Conservation (phyloP, 192 early-diverging fungal genomes). For the Rhizophagus sp. region DNA sequence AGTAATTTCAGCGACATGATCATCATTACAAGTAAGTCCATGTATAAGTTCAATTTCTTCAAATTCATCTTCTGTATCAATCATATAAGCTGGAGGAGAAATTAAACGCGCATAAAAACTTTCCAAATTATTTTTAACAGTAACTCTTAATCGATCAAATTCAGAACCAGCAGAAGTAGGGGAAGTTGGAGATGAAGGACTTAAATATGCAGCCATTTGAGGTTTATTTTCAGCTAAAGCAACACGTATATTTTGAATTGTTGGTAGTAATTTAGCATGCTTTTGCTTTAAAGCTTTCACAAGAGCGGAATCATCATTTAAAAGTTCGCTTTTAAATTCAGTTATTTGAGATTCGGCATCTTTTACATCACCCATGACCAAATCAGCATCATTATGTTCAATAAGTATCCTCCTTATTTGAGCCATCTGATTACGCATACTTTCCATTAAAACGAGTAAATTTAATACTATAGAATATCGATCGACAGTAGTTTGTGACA, state of each 20-base stretch:
- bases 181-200: slow-evolving; percentile 26
- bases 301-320: slow-evolving; percentile 16
- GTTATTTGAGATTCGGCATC: slow-evolving; percentile 17
- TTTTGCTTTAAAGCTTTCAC: slow-evolving; percentile 23
- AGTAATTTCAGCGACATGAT: slow-evolving; percentile 24
- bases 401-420: slow-evolving; percentile 4
- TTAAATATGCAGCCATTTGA: slow-evolving; percentile 31
- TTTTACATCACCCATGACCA: slow-evolving; percentile 15
- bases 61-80: slow-evolving; percentile 10
- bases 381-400: slow-evolving; percentile 30
- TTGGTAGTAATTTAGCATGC: slow-evolving; percentile 20
- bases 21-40: slow-evolving; percentile 29
- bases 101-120: neutral
- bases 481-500: slow-evolving; percentile 22
- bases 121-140: neutral
- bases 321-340: slow-evolving; percentile 5
- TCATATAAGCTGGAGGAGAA: slow-evolving; percentile 15
- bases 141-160: slow-evolving; percentile 22
- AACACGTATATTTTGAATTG: slow-evolving; percentile 25
- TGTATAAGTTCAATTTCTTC: slow-evolving; percentile 29
- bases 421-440: slow-evolving; percentile 12
- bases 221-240: slow-evolving; percentile 20
- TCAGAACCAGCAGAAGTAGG: slow-evolving; percentile 26
- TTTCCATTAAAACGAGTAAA: neutral
- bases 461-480: slow-evolving; percentile 9